phyloP scores from a whole-genome alignment of 1,284 basidiomycete genomes.

The Sphagnurus paluster region DNA sequence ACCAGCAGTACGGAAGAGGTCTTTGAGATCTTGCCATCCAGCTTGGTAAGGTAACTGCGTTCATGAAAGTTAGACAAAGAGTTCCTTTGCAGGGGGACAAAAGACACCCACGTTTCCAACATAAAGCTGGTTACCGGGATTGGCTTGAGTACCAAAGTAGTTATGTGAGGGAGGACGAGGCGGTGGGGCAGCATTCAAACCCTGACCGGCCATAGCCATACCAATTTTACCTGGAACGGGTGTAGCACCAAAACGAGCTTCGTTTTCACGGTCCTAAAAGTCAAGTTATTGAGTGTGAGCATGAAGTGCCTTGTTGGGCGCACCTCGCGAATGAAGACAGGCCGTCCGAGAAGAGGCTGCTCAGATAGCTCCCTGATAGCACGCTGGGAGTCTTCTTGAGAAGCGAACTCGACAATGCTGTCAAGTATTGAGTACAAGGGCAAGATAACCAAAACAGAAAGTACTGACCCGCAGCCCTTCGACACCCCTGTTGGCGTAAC shows the following conservation, averaged over 20 bases:
- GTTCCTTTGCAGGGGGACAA: constrained; percentile 19
- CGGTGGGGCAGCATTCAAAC: constrained; percentile 71
- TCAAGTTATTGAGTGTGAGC: background rate
- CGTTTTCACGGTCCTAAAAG: constrained; percentile 89
- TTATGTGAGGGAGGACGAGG: constrained; percentile 76
- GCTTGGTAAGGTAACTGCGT: constrained; percentile 96
- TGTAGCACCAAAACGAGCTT: constrained; percentile 91
- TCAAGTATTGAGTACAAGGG: constrained; percentile 4
- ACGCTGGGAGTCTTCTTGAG: constrained; percentile 80
- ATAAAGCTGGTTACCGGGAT: constrained; percentile 88
- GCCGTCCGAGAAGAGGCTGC: constrained; percentile 83
- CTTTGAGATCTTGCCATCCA: constrained; percentile 98
- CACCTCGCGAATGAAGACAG: constrained; percentile 96
- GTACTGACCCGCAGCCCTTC: constrained; percentile 94
- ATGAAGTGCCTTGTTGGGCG: constrained; percentile 14
- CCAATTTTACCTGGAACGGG: constrained; percentile 93
- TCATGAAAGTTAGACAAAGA: constrained; percentile 43
- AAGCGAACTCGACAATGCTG: constrained; percentile 92
- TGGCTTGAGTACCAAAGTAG: constrained; percentile 56
- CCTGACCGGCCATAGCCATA: constrained; percentile 85
- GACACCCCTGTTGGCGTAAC: constrained; percentile 94
- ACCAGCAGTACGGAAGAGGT: constrained; percentile 92
- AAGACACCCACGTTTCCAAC: constrained; percentile 77
- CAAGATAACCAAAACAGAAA: background rate
- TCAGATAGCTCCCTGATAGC: constrained; percentile 89